Evolutionary conservation across 371 early-diverging fungal species (phyloP).

Genomic region (Apophysomyces variabilis): DNA sequence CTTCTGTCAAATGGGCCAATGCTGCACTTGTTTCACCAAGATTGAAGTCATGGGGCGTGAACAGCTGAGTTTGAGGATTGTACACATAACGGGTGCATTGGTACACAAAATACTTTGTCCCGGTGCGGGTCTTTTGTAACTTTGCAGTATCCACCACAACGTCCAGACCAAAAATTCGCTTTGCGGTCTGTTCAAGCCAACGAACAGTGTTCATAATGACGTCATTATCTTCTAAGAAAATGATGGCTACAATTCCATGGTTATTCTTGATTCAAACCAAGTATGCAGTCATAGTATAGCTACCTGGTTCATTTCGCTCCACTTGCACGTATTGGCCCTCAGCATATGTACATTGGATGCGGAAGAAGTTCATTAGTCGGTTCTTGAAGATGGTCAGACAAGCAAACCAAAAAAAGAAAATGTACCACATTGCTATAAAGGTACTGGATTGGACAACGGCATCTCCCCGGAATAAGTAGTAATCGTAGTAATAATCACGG

Average conservation of each 20-base stretch:
- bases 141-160: conserved; percentile 46
- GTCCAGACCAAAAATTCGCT: conserved; percentile 38
- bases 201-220: conserved; percentile 25
- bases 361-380: conserved; percentile 68
- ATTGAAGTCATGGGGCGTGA: conserved; percentile 60
- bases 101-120: conserved; percentile 71
- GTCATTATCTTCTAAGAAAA: conserved; percentile 56
- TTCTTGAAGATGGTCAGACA: conserved; percentile 45
- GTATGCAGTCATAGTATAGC: too few relatives aligned
- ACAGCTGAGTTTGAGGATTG: conserved; percentile 49
- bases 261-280: background rate
- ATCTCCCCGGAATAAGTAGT: conserved; percentile 37
- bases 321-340: conserved; percentile 68
- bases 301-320: conserved; percentile 59
- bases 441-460: conserved; percentile 43
- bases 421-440: conserved; percentile 66
- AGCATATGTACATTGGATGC: conserved; percentile 56
- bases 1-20: conserved; percentile 50
- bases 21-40: conserved; percentile 60
- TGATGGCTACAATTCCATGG: conserved; percentile 31
- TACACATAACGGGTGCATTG: conserved; percentile 80
- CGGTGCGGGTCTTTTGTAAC: conserved; percentile 52
- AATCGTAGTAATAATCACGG: conserved; percentile 45
- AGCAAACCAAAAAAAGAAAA: conserved; percentile 69
- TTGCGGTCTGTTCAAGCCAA: conserved; percentile 30